A percentile compares a stretch with the other conserved stretches of the same genome.
Evolutionary conservation across 2,329 filamentous ascomycete species (phyloP).

Genomic region (Colletotrichum liriopes): DNA sequence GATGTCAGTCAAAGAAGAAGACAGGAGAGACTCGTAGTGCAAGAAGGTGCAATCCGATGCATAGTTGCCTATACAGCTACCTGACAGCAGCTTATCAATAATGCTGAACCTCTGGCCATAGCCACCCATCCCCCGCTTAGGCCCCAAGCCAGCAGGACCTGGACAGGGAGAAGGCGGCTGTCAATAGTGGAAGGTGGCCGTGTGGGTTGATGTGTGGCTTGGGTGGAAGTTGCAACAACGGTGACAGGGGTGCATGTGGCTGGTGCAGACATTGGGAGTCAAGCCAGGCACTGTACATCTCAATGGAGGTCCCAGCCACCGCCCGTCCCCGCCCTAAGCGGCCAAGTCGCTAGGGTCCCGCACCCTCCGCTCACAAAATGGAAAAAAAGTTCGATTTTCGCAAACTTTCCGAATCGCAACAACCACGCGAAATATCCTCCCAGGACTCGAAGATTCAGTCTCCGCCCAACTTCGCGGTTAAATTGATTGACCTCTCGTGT

Average conservation of each 20-base stretch:
- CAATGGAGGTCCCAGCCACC: constrained; percentile 26
- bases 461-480: constrained; percentile 97
- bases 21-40: no score
- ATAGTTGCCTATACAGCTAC: no score
- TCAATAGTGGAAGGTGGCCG: neutral
- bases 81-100: no score
- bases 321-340: constrained; percentile 34
- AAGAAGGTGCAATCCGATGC: no score
- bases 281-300: neutral
- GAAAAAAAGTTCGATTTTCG: constrained; percentile 48
- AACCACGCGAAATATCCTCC: constrained; percentile 47
- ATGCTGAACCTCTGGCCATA: no score
- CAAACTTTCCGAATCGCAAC: constrained; percentile 44
- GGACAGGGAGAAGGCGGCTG: neutral
- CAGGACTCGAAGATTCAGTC: constrained; percentile 99
- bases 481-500: constrained; percentile 99
- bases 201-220: constrained; percentile 19
- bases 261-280: neutral
- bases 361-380: constrained; percentile 40
- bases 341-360: constrained; percentile 39
- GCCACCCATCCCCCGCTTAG: no score
- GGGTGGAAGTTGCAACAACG: neutral
- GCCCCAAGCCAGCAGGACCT: neutral
- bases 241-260: neutral
- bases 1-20: no score